Evolutionary conservation across 768 basidiomycete genomes (phyloP), one percentile per base, ranked within the genome.

Genomic region (Boletus rubropictus): DNA sequence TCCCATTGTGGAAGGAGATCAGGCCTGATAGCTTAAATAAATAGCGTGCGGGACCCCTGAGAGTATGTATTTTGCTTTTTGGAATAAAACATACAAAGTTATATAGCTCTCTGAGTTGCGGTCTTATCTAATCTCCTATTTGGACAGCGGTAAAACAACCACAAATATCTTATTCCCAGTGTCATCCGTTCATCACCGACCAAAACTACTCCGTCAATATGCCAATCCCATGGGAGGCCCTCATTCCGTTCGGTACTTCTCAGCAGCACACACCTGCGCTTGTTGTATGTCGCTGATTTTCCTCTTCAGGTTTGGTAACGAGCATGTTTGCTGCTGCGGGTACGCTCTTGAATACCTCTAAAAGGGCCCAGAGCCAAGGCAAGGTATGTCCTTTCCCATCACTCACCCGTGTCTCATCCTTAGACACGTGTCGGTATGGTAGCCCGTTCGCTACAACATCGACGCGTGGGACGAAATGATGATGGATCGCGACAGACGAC

Each of bases 181-280:
- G 21, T 7, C 17, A 11, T 7, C 54, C 39, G 20, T 47, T 39
- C 17, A 33, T n/a, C 32, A n/a, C 32, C 3, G 11, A 10, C 38
- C 27, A 35, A 17, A 22, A 44, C 27, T 3, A 41, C 39, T 17
- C 18, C 2, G n/a, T 37, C 64, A 75, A 54, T 57, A 95, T 95
- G 94, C 94, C 94, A 46, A 85, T 96, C 58, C 94, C 93, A 56
- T 97, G 89, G 86, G 93, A 98, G 73, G 92, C 94, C 42, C 79
- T 97, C 58, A 89, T 98, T 74, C 94, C 94, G 39, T 93, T 94
- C 62, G 94, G 94, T 93, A 42, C 41, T 18, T 8, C 17, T 24
- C 9, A 0, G 2, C 9, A 0, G 2, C 7, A 5, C 14, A 11
- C 15, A 6, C 12, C 7, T 2, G 0, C 7, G 27, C 4, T 8